Percentiles rank a stretch among this genome's conserved stretches.
These are phyloP conservation scores for Moesziomyces sp. DNA, from an alignment of 1,284 basidiomycete genomes.

Conservation along the genomic window DNA sequence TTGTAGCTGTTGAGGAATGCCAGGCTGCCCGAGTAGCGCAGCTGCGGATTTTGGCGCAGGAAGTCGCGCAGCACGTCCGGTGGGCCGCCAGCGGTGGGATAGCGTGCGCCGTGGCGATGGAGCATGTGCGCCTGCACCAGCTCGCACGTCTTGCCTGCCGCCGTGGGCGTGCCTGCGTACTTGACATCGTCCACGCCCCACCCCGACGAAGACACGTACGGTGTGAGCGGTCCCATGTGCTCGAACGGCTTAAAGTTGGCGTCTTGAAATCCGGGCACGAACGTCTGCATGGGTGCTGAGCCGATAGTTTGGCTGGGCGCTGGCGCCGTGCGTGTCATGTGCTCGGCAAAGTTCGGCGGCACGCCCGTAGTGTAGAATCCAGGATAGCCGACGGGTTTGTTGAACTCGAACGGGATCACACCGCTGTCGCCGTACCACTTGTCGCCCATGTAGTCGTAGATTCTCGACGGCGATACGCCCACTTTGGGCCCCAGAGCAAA, in stretches of 20 bases:
- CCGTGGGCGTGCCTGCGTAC: conserved; percentile 48
- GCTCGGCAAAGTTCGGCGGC: conserved; percentile 57
- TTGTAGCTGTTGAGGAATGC: conserved; percentile 58
- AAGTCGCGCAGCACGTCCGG: conserved; percentile 38
- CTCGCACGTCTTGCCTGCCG: conserved; percentile 39
- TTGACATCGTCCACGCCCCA: conserved; percentile 59
- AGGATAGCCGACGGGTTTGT: conserved; percentile 59
- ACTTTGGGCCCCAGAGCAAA: conserved; percentile 54
- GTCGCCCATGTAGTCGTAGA: conserved; percentile 48
- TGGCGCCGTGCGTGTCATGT: conserved; percentile 49
- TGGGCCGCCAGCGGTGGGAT: conserved; percentile 52
- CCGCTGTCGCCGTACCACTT: conserved; percentile 48
- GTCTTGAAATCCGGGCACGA: conserved; percentile 49
- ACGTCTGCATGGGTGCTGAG: conserved; percentile 57
- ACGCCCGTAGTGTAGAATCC: conserved; percentile 57
- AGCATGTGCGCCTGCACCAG: conserved; percentile 63
- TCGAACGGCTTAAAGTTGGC: conserved; percentile 57
- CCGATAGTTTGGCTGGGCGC: conserved; percentile 49
- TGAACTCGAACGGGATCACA: conserved; percentile 48
- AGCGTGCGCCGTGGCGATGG: conserved; percentile 63
- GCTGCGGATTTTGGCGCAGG: conserved; percentile 20
- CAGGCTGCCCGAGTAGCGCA: conserved; percentile 51
- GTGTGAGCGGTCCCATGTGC: conserved; percentile 66
- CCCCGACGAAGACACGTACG: conserved; percentile 58
- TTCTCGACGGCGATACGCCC: conserved; percentile 20